A percentile compares a stretch with the other conserved stretches of the same genome.
Conservation (phyloP, 2,329 filamentous ascomycete genomes). For the Trichophyton schoenleinii region DNA sequence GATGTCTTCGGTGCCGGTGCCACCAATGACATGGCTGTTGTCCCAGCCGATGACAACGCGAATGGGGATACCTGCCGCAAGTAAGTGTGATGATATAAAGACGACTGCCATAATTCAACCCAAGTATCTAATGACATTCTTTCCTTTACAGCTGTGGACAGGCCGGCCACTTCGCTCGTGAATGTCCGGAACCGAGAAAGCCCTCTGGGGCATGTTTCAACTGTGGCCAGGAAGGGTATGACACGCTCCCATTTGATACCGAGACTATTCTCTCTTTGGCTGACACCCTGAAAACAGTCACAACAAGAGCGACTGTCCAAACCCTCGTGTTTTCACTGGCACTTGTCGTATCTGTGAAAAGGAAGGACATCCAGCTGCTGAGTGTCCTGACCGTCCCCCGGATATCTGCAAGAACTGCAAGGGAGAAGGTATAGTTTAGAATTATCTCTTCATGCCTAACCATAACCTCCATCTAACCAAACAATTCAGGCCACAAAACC, state of each 20-base stretch:
- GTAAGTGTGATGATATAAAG: constrained; percentile 18
- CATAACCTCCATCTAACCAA: not conserved
- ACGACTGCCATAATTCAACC: not conserved
- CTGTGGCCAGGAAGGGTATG: constrained; percentile 33
- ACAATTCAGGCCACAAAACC: constrained; percentile 30
- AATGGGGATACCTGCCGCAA: constrained; percentile 25
- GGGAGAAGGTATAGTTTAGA: constrained; percentile 27
- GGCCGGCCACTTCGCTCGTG: constrained; percentile 28
- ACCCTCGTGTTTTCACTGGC: constrained; percentile 37
- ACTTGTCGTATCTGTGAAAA: constrained; percentile 35
- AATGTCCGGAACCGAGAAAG: constrained; percentile 34
- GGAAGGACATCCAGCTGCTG: constrained; percentile 34
- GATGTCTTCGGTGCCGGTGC: not conserved
- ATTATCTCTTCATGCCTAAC: not conserved
- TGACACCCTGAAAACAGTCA: constrained; percentile 21
- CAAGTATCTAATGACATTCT: not conserved
- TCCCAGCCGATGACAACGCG: constrained; percentile 12
- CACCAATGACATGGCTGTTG: constrained; percentile 7
- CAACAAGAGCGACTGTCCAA: constrained; percentile 33
- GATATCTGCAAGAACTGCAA: constrained; percentile 38
- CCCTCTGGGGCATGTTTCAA: constrained; percentile 34
- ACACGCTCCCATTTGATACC: not conserved
- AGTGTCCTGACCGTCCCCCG: constrained; percentile 34
- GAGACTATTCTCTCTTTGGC: not conserved
- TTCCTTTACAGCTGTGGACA: constrained; percentile 20